These are phyloP conservation scores for Mycena pura DNA, from an alignment of 768 basidiomycete species.

Conservation along the genomic window DNA sequence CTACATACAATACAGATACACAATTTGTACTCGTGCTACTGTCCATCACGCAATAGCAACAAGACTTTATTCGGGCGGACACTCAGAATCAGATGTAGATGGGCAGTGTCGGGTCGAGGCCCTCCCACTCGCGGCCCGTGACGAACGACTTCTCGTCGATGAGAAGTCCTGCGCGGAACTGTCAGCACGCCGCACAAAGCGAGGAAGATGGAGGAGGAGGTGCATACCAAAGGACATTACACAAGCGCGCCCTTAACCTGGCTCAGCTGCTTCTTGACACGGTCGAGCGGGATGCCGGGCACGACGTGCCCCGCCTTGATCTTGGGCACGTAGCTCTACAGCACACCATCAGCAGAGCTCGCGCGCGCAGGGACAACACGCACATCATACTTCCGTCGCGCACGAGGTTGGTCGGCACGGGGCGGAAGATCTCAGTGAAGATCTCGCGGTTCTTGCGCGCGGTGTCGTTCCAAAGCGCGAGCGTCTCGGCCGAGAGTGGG, in stretches of 20 bases:
- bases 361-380: constrained; percentile 53
- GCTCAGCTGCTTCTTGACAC: constrained; percentile 79
- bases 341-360: too few relatives aligned
- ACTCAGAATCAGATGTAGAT: constrained; percentile 84
- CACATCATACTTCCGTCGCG: constrained; percentile 81
- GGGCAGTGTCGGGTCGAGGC: constrained; percentile 77
- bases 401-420: constrained; percentile 86
- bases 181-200: constrained; percentile 4
- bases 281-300: constrained; percentile 65
- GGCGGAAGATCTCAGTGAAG: constrained; percentile 85
- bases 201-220: constrained; percentile 13
- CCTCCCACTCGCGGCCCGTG: constrained; percentile 74
- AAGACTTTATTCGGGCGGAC: too few relatives aligned
- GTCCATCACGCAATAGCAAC: too few relatives aligned
- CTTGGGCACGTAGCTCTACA: constrained; percentile 77
- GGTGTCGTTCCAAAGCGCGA: constrained; percentile 68
- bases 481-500: constrained; percentile 69
- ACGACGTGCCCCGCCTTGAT: constrained; percentile 84
- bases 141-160: constrained; percentile 80
- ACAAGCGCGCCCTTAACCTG: constrained; percentile 77
- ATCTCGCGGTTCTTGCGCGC: constrained; percentile 84
- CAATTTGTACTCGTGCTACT: too few relatives aligned
- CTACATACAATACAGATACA: too few relatives aligned
- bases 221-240: constrained; percentile 76
- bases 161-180: constrained; percentile 72